Evolutionary conservation across 805 yeast species (phyloP).

Genomic region (Zygotorulaspora danielsina): DNA sequence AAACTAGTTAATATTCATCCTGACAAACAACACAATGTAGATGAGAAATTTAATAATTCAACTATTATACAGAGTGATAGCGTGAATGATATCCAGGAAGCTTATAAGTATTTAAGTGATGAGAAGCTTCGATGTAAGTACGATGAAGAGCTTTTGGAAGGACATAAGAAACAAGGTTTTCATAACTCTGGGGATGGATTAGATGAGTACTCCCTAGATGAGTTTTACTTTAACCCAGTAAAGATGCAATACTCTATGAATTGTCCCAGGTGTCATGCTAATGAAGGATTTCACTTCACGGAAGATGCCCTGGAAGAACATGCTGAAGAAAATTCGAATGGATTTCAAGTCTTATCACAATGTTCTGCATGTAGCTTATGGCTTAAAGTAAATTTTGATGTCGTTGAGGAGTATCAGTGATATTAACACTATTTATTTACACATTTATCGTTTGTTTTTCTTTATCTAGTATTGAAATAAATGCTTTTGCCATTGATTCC

Average conservation of each 20-base stretch:
- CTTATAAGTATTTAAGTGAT: constrained; percentile 56
- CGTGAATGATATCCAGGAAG: constrained; percentile 52
- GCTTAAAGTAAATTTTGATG: constrained; percentile 65
- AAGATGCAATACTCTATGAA: constrained; percentile 39
- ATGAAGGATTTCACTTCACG: constrained; percentile 50
- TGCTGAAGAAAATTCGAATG: constrained; percentile 37
- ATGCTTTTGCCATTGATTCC: constrained; percentile 65
- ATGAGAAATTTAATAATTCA: constrained; percentile 5
- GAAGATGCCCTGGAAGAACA: constrained; percentile 58
- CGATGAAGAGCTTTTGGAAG: constrained; percentile 43
- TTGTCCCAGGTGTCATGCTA: constrained; percentile 64
- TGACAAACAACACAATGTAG: constrained; percentile 47
- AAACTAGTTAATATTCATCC: constrained; percentile 70
- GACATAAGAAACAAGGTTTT: constrained; percentile 34
- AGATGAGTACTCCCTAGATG: constrained; percentile 63
- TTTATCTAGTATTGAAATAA: constrained; percentile 57
- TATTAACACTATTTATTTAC: background rate
- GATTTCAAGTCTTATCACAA: constrained; percentile 68
- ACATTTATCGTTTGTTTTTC: constrained; percentile 37
- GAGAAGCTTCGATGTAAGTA: constrained; percentile 43
- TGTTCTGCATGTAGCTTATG: constrained; percentile 83
- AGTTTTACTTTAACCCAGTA: constrained; percentile 45
- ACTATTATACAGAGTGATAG: constrained; percentile 26
- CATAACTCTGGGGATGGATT: constrained; percentile 57
- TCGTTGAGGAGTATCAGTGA: constrained; percentile 27